Percentiles rank a stretch among this genome's conserved stretches.
phyloP scores from a whole-genome alignment of 1,284 basidiomycete genomes.

The Ceratobasidium sp. region DNA sequence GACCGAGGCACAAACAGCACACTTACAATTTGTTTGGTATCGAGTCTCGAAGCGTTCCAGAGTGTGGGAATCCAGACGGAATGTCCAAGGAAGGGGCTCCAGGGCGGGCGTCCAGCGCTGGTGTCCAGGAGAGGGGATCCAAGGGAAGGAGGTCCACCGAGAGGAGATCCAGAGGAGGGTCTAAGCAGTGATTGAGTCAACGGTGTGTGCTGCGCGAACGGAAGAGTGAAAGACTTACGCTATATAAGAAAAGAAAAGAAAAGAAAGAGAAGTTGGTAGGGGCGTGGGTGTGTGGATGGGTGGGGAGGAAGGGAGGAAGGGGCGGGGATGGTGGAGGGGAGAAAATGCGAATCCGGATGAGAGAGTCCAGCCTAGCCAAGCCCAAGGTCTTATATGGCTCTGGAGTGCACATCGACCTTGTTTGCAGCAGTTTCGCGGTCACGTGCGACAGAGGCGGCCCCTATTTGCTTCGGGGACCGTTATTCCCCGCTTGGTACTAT shows the following conservation, averaged over 20 bases:
- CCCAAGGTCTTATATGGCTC: background rate
- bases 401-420: background rate
- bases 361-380: background rate
- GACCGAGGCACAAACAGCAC: background rate
- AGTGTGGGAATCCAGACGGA: background rate
- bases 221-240: background rate
- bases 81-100: background rate
- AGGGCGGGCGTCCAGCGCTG: background rate
- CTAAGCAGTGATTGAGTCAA: background rate
- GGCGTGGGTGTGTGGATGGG: background rate
- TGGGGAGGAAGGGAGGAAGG: background rate
- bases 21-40: background rate
- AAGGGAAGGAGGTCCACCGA: background rate
- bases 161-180: background rate
- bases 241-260: too few relatives aligned
- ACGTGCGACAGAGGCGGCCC: background rate
- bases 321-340: background rate
- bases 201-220: background rate
- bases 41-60: background rate
- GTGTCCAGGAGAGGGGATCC: background rate
- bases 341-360: background rate
- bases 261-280: background rate
- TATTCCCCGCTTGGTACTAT: too few relatives aligned
- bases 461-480: background rate
- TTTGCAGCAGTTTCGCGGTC: background rate